phyloP scores from a whole-genome alignment of 129 eudicot genomes.

The Rutidosis leptorrhynchoides region DNA sequence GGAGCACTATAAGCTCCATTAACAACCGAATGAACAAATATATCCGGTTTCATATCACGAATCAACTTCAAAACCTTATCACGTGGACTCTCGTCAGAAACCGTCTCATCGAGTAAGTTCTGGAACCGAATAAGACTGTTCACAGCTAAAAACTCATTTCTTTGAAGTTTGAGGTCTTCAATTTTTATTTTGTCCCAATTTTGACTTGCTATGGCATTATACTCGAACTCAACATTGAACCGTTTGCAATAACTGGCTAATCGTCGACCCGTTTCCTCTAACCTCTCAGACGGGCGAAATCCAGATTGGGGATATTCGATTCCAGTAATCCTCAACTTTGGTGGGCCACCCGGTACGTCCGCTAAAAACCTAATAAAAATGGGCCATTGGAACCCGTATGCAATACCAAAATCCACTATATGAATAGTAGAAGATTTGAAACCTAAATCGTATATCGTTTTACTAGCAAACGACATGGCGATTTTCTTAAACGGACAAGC shows the following conservation, averaged over 20 bases:
- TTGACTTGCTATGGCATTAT: constrained; percentile 43
- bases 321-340: constrained; percentile 55
- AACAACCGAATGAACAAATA: constrained; percentile 41
- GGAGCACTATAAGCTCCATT: constrained; percentile 52
- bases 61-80: constrained; percentile 47
- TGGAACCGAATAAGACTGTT: constrained; percentile 43
- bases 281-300: constrained; percentile 45
- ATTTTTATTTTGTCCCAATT: constrained; percentile 49
- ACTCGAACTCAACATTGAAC: constrained; percentile 53
- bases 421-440: constrained; percentile 29
- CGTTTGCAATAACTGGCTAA: constrained; percentile 43
- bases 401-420: constrained; percentile 59
- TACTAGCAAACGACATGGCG: constrained; percentile 42
- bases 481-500: constrained; percentile 63
- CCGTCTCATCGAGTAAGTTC: constrained; percentile 45
- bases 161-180: constrained; percentile 49
- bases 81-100: constrained; percentile 37
- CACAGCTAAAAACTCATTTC: constrained; percentile 51
- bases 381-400: constrained; percentile 66
- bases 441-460: constrained; percentile 30
- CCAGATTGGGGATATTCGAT: constrained; percentile 54
- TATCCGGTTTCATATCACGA: constrained; percentile 43
- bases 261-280: constrained; percentile 49
- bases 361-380: constrained; percentile 42
- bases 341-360: constrained; percentile 33